These are phyloP conservation scores for Helichrysum umbraculigerum DNA, from an alignment of 129 eudicot genomes.

Conservation along the genomic window DNA sequence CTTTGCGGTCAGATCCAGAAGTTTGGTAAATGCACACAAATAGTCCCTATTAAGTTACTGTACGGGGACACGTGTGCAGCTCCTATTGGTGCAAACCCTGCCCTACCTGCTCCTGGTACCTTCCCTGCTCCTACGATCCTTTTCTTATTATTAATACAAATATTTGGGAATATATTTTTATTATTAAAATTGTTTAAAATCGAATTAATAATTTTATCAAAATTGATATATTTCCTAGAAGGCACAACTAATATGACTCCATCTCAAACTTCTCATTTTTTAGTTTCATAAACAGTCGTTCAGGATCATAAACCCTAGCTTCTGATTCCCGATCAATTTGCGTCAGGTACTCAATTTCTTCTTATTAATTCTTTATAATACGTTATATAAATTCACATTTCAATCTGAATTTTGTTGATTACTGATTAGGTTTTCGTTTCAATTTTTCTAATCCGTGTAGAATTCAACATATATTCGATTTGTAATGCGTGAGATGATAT, in stretches of 20 bases:
- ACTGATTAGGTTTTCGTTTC: constrained; percentile 20
- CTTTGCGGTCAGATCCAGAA: too few species aligned
- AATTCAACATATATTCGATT: neutral
- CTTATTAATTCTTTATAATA: neutral
- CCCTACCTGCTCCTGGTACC: too few species aligned
- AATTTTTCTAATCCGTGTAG: neutral
- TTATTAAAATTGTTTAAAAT: too few species aligned
- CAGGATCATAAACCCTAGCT: constrained; percentile 34
- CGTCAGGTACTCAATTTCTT: constrained; percentile 17
- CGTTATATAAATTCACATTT: neutral
- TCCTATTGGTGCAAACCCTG: too few species aligned
- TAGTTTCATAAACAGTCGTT: neutral
- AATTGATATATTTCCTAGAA: neutral
- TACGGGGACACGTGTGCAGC: too few species aligned
- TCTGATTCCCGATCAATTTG: constrained; percentile 9
- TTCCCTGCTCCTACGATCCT: too few species aligned
- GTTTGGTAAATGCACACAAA: too few species aligned
- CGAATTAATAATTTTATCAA: too few species aligned
- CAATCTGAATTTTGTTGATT: constrained; percentile 3
- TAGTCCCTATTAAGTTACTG: too few species aligned
- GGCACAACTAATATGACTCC: neutral
- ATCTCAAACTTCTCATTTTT: neutral
- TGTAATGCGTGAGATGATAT: neutral
- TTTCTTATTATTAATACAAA: too few species aligned
- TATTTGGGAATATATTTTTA: too few species aligned